Evolutionary conservation across 768 basidiomycete species (phyloP), one percentile per base, ranked within the genome.

Genomic region (Auricularia cornea): DNA sequence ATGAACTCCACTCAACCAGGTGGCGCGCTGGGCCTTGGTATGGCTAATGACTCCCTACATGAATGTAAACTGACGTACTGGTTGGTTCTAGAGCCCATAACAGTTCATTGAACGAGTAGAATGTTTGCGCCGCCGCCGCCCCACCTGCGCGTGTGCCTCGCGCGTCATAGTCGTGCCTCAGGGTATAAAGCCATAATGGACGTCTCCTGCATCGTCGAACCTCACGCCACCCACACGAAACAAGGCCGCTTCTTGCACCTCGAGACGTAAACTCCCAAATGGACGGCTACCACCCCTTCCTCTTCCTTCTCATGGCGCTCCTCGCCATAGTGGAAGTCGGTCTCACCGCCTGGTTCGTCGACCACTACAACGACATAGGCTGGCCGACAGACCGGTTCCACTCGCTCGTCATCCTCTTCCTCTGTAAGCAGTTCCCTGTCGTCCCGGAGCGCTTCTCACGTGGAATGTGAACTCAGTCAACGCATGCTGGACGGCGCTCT

Each of bases 401-500:
- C 78, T 51, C 78, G 80, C 62, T 90, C 10, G 89, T 72, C 87
- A 86, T 72, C 79, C 83, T 6, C 70, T 90, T 84, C 88, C 67
- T 70, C 84, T 79, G 18, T 48, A 59, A 30, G 3, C 31, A 31
- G 38, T 60, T 54, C 38, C 32, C 28, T 48, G 30, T 61, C n/a
- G 48, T 44, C 48, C 29, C 41, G 33, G 31, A 59, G 38, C 16
- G 23, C 60, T 59, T 26, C 16, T 51, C 59, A 86, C 84, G 44
- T 68, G 87, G 62, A 82, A 87, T 59, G 73, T 86, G 59, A 80
- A 85, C 64, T 76, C 84, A 64, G 87, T 89, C 72, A 83, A 84
- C 67, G 79, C 87, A 26, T 80, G 82, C 41, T 92, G 90, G 90
- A 91, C 90, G n/a, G 78, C 82, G 1, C 67, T 89, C 51, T 91